Evolutionary conservation across 305 asterid genomes (phyloP).

Genomic region (Coffea humblotiana): DNA sequence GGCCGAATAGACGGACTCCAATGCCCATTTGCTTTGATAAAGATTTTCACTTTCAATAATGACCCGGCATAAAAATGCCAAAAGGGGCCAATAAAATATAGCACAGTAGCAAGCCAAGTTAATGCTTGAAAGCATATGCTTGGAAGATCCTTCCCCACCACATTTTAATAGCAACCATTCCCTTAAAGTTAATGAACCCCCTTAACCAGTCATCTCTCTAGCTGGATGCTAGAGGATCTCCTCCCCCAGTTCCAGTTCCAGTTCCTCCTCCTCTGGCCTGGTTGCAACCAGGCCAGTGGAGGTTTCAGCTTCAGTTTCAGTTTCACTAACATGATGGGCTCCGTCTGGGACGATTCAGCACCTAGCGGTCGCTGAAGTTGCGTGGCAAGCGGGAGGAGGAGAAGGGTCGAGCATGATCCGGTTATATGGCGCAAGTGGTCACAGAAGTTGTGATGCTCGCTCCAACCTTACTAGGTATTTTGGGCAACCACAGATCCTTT

Average conservation of each 20-base stretch:
- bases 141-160: conserved; percentile 44
- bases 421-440: not conserved
- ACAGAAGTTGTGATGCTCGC: not conserved
- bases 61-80: not conserved
- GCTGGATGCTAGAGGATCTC: not conserved
- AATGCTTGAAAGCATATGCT: conserved; percentile 51
- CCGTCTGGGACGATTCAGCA: not conserved
- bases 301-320: not conserved
- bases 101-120: conserved; percentile 11
- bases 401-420: not conserved
- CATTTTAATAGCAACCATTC: conserved; percentile 6
- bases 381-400: conserved; percentile 3
- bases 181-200: conserved; percentile 14
- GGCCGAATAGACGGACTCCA: too few species aligned
- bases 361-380: not conserved
- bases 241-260: not conserved
- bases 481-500: conserved; percentile 61
- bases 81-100: conserved; percentile 11
- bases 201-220: not conserved
- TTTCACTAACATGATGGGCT: not conserved
- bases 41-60: conserved; percentile 2
- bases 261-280: not conserved
- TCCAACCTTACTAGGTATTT: not conserved
- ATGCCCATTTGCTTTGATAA: not conserved
- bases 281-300: not conserved